phyloP scores from a whole-genome alignment of 768 basidiomycete species.

The Omphalotus guepiniiformis region DNA sequence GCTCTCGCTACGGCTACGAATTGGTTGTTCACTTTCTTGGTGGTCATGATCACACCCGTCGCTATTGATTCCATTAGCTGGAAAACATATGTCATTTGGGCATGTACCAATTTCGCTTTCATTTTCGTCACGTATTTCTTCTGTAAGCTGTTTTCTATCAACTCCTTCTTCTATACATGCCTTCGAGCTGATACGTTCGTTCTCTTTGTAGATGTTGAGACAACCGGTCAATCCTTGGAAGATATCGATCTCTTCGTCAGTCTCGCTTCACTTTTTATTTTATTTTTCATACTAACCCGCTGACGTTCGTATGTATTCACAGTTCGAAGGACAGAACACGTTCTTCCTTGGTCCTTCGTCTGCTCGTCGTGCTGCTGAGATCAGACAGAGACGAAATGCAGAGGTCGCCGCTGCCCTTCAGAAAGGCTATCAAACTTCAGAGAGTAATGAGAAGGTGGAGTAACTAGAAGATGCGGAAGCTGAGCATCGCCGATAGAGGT shows the following conservation, averaged over 20 bases:
- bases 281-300: too few relatives aligned
- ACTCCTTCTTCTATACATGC: neutral
- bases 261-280: too few relatives aligned
- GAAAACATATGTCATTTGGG: slow-evolving; percentile 7
- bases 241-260: slow-evolving; percentile 6
- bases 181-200: too few relatives aligned
- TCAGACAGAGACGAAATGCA: neutral
- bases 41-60: slow-evolving; percentile 5
- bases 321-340: neutral
- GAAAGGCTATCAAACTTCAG: too few relatives aligned
- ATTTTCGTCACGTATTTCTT: slow-evolving; percentile 5
- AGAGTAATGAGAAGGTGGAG: too few relatives aligned
- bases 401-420: neutral
- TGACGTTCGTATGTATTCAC: too few relatives aligned
- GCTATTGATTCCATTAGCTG: slow-evolving; percentile 4
- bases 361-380: neutral
- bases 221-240: slow-evolving; percentile 2
- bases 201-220: slow-evolving; percentile 2
- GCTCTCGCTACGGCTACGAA: too few relatives aligned
- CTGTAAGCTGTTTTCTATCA: neutral
- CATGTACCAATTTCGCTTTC: slow-evolving; percentile 6
- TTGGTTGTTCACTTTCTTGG: slow-evolving; percentile 5
- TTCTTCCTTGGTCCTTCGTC: slow-evolving; percentile 6
- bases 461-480: too few relatives aligned
- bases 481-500: too few relatives aligned